Evolutionary conservation across 164 flowering plant genomes (phyloP).

Genomic region (Sextonia rubra): DNA sequence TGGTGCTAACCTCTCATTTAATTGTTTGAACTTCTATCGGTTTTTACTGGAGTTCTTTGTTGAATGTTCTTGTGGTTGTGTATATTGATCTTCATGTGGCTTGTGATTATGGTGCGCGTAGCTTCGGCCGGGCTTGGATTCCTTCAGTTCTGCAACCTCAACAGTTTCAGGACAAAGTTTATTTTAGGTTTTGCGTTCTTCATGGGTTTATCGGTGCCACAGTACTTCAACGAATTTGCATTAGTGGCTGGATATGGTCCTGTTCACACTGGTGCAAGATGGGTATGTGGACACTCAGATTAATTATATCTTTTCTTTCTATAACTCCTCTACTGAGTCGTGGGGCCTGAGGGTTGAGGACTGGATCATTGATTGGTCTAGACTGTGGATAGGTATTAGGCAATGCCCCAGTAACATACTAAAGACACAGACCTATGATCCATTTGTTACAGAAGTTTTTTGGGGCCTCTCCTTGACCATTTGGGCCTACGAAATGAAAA

Average conservation of each 20-base stretch:
- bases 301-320: neutral
- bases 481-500: neutral
- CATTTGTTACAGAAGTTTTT: no score
- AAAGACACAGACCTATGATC: neutral
- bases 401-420: neutral
- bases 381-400: neutral
- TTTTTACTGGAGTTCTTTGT: neutral
- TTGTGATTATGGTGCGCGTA: conserved; percentile 25
- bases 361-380: neutral
- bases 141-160: conserved; percentile 93
- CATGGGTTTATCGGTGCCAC: conserved; percentile 89
- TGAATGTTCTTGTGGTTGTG: neutral
- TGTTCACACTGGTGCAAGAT: conserved; percentile 47
- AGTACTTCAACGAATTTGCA: conserved; percentile 65
- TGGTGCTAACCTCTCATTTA: neutral
- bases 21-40: neutral
- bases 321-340: neutral
- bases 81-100: neutral
- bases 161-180: conserved; percentile 85
- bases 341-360: neutral
- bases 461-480: neutral
- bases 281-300: conserved; percentile 33
- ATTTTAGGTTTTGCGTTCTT: conserved; percentile 83
- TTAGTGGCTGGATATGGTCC: conserved; percentile 63
- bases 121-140: conserved; percentile 82